Evolutionary conservation across 73 alveolate genomes (phyloP), one percentile per base, ranked within the genome.

Genomic region (Tetrahymena elliotti): DNA sequence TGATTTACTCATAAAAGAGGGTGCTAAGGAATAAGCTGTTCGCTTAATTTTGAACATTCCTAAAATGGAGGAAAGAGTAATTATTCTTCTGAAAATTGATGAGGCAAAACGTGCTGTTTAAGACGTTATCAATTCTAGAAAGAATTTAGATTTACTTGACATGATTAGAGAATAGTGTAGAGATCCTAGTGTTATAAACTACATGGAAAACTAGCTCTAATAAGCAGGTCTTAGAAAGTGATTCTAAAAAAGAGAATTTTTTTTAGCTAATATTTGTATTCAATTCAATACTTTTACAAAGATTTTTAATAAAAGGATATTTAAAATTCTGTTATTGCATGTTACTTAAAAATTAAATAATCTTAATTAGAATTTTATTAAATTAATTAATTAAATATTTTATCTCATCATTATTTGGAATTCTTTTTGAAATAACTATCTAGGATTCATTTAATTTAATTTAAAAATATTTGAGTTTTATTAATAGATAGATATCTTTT

Each of bases 11-110:
- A 94, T 94, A 4, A 94, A 52, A 94, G 93, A 92, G 33, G 96
- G 93, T 22, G 93, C 93, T 16, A 94, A 94, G 54, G 96, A 94
- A 2, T 83, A 83, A 88, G 96, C 95, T 20, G 38, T 94, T 52
- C 47, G 83, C 33, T 84, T 94, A 93, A 94, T 94, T 36, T 52
- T 94, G 92, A 94, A 94, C 38, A 94, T 94, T 93, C 96, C 95
- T 38, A 94, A 94, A 83, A 53, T 92, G 35, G 96, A 94, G 22
- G 96, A 84, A 88, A n/a, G 33, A 83, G 37, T 84, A 47, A 38
- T 15, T 24, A 35, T 88, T 13, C 88, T 68, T 68, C 88, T 68
- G 37, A 68, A 68, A 68, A 68, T 68, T n/a, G 88, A 68, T 68
- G 88, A 68, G 36, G 88, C 88, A 27, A 68, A 68, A n/a, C 88